Evolutionary conservation across 768 basidiomycete genomes (phyloP).

Genomic region (Leccinellum luteum): DNA sequence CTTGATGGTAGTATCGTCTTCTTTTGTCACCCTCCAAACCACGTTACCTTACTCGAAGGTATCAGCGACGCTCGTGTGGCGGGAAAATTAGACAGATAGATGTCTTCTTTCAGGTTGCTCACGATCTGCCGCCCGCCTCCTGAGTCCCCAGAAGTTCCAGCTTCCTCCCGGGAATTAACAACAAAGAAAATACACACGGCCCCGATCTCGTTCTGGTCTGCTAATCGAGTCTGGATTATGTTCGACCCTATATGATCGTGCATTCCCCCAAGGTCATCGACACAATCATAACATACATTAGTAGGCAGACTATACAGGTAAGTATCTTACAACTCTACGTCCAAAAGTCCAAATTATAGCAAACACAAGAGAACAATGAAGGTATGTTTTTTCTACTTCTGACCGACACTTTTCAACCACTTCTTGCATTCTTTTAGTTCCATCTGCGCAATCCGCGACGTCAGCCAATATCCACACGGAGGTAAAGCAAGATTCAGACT

Average conservation of each 20-base stretch:
- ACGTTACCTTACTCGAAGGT: no score
- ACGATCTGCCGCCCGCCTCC: no score
- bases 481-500: conserved; percentile 1
- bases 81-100: no score
- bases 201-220: no score
- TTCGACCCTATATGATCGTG: not conserved
- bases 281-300: not conserved
- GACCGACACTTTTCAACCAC: conserved; percentile 19
- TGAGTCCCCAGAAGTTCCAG: no score
- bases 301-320: not conserved
- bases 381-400: not conserved
- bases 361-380: not conserved
- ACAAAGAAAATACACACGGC: no score
- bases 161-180: no score
- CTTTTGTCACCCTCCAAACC: not conserved
- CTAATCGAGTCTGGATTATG: no score
- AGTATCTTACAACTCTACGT: not conserved
- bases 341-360: conserved; percentile 11
- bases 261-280: not conserved
- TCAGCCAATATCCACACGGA: conserved; percentile 2
- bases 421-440: conserved; percentile 25
- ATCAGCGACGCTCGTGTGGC: no score
- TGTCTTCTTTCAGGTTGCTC: not conserved
- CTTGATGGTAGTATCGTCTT: not conserved
- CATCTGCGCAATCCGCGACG: conserved; percentile 6